Conservation (phyloP, 2,329 filamentous ascomycete genomes). For the Neofusicoccum sp. region DNA sequence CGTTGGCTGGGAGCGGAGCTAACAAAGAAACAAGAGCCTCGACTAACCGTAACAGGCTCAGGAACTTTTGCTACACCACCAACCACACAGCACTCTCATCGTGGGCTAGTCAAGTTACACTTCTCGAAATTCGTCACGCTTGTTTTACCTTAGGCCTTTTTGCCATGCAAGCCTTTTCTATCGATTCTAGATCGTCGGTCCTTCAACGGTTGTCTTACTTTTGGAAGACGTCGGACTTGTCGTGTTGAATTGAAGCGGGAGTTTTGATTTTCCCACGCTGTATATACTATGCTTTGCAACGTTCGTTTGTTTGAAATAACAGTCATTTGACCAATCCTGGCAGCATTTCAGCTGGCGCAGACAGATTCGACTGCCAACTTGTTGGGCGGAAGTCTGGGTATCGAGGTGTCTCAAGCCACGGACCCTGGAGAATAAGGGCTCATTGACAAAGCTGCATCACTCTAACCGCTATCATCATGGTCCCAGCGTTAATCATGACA, state of each 20-base stretch:
- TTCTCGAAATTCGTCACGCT: neutral
- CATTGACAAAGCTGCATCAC: neutral
- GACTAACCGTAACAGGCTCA: neutral
- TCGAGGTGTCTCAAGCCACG: neutral
- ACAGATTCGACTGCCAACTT: neutral
- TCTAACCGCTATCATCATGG: neutral
- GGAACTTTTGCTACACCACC: neutral
- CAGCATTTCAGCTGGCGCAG: too few relatives aligned
- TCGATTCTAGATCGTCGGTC: too few relatives aligned
- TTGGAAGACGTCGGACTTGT: neutral
- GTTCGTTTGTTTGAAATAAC: neutral
- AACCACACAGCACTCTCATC: neutral
- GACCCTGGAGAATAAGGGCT: slow-evolving; percentile 19
- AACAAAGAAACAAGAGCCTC: slow-evolving; percentile 7
- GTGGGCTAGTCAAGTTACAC: neutral
- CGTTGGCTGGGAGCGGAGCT: neutral
- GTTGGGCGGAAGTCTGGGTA: neutral
- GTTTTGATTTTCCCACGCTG: neutral
- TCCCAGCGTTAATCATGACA: neutral
- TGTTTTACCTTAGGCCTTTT: neutral
- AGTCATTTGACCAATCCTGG: too few relatives aligned
- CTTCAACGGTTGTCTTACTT: neutral
- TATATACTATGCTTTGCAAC: too few relatives aligned
- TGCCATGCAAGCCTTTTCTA: neutral
- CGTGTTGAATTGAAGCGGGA: neutral